phyloP scores from a whole-genome alignment of 352 stramenopile species.

The Phytopythium litorale region DNA sequence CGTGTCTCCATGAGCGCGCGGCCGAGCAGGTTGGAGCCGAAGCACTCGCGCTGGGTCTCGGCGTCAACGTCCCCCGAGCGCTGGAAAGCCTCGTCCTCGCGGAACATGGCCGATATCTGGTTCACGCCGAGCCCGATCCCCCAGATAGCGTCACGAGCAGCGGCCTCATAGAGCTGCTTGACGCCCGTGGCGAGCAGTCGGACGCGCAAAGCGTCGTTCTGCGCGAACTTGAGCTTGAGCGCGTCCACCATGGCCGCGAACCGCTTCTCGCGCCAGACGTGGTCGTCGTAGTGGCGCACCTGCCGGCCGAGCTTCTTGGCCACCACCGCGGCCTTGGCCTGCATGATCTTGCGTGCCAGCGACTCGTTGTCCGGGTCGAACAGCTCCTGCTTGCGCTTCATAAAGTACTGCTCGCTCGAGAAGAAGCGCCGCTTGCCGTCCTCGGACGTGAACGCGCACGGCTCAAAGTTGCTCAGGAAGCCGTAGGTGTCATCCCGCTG shows the following conservation, averaged over 20 bases:
- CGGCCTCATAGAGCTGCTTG: constrained; percentile 55
- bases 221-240: constrained; percentile 62
- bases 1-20: constrained; percentile 52
- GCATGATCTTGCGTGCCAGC: constrained; percentile 41
- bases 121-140: constrained; percentile 51
- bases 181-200: constrained; percentile 40
- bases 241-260: constrained; percentile 49
- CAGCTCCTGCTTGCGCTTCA: constrained; percentile 68
- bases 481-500: constrained; percentile 31
- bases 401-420: constrained; percentile 73
- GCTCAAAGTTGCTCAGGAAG: constrained; percentile 62
- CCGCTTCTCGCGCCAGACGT: constrained; percentile 32
- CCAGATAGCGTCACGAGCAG: constrained; percentile 46
- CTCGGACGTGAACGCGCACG: constrained; percentile 35
- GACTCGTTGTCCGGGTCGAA: constrained; percentile 44
- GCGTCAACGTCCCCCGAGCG: constrained; percentile 31
- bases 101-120: constrained; percentile 33
- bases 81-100: constrained; percentile 27
- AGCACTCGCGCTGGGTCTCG: constrained; percentile 27
- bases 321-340: constrained; percentile 35
- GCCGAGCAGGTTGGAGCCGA: constrained; percentile 51
- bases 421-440: constrained; percentile 27
- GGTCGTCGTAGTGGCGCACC: constrained; percentile 52
- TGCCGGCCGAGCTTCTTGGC: constrained; percentile 52
- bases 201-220: constrained; percentile 20